Evolutionary conservation across 768 basidiomycete genomes (phyloP), one percentile per base, ranked within the genome.

Genomic region (Russula sp.): DNA sequence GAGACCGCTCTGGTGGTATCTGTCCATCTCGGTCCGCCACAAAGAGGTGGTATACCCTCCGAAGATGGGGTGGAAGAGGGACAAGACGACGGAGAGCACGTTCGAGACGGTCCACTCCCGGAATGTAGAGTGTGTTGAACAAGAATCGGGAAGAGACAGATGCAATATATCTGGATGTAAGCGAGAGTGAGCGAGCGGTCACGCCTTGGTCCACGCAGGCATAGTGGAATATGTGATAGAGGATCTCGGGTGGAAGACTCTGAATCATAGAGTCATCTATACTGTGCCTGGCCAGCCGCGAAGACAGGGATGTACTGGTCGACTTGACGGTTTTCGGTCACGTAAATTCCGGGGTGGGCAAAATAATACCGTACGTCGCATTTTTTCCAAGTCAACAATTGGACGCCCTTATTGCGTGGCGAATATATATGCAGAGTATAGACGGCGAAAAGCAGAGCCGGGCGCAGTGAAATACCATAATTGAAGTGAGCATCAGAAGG

Each of bases 31-130:
- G 32, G 32, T 66, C 65, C n/a, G 56, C 18, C 6, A 62, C 45
- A 35, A 66, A 58, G 51, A 66, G 61, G 51, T 66, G 60, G 37
- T 45, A 42, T 37, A 66, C 65, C n/a, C 37, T 51, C 16, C 61
- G 49, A 11, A 53, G 51, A 22, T 34, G 18, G 14, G 56, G 40
- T 22, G 65, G 56, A n/a, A 66, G 61, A 3, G 65, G 20, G 10
- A 52, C 40, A 34, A 66, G 57, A 22, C 45, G 52, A 31, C 13
- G 14, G 47, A 57, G 44, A 40, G 56, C 65, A 9, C 20, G 49
- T 27, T 62, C 32, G 1, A 66, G 39, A 16, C 42, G 18, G 20
- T 48, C 51, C 20, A 44, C 35, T 20, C 57, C 61, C 10, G 42
- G 18, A 32, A 66, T 31, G 48, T 20, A 31, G 34, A 66, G 47